Conservation (phyloP, 2,329 filamentous ascomycete genomes). For the Gnomoniopsis smithogilvyi region DNA sequence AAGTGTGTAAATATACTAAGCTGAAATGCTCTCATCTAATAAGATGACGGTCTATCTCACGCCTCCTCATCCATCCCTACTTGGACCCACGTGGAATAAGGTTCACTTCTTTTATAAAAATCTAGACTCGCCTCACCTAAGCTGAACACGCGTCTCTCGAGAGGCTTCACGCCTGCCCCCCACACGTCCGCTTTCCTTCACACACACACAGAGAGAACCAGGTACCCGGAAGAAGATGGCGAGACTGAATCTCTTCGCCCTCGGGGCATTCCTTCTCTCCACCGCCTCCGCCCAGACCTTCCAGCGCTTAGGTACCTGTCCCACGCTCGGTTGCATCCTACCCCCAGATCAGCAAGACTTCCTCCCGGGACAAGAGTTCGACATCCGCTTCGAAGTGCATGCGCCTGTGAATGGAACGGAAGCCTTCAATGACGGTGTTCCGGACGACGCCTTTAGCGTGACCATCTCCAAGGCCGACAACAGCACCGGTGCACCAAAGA, state of each 20-base stretch:
- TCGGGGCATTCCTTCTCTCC: slow-evolving; percentile 33
- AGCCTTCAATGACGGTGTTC: slow-evolving; percentile 63
- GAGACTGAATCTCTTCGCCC: slow-evolving; percentile 17
- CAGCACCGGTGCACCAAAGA: slow-evolving; percentile 22
- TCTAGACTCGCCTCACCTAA: not conserved
- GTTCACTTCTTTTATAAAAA: not conserved
- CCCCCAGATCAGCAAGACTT: slow-evolving; percentile 72
- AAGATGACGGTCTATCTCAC: not conserved
- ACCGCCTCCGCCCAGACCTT: slow-evolving; percentile 53
- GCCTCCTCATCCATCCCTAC: not conserved
- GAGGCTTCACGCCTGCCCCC: not conserved
- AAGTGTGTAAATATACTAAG: not conserved
- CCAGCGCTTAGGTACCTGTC: slow-evolving; percentile 58
- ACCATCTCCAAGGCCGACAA: slow-evolving; percentile 65
- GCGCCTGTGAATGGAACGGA: slow-evolving; percentile 79
- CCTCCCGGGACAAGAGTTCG: slow-evolving; percentile 78
- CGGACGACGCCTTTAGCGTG: slow-evolving; percentile 73
- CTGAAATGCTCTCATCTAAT: not conserved
- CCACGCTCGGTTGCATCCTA: slow-evolving; percentile 56
- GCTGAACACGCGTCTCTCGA: not conserved
- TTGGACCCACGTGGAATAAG: not conserved
- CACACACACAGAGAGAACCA: no score
- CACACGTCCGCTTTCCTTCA: no score
- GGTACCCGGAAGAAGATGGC: not conserved
- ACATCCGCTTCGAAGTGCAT: slow-evolving; percentile 79